Conservation (phyloP, 441 rosid genomes). For the Jatropha multifida region DNA sequence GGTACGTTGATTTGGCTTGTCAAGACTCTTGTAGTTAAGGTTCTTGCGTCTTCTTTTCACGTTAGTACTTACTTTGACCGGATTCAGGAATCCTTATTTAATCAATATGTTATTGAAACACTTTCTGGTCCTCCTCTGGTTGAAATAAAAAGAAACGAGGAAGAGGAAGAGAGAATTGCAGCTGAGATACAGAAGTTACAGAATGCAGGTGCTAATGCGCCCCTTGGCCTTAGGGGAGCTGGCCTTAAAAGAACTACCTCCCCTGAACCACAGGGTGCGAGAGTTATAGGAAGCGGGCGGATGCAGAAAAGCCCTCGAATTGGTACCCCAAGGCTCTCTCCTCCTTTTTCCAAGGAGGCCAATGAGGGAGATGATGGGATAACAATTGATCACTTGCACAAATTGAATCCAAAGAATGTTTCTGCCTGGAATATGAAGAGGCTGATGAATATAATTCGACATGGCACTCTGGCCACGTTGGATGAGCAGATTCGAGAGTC, state of each 20-base stretch:
- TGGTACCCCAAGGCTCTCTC: slow-evolving; percentile 42
- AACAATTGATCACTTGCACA: slow-evolving; percentile 49
- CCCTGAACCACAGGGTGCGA: slow-evolving; percentile 22
- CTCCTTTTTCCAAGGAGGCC: slow-evolving; percentile 27
- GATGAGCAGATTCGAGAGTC: slow-evolving; percentile 65
- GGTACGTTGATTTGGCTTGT: slow-evolving; percentile 62
- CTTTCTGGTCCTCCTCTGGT: slow-evolving; percentile 63
- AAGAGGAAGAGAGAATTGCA: slow-evolving; percentile 43
- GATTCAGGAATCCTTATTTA: slow-evolving; percentile 67
- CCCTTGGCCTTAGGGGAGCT: slow-evolving; percentile 35
- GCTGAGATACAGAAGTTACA: slow-evolving; percentile 51
- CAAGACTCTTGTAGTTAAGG: slow-evolving; percentile 68
- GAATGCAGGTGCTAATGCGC: slow-evolving; percentile 53
- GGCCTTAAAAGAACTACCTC: slow-evolving; percentile 33
- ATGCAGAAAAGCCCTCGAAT: slow-evolving; percentile 51
- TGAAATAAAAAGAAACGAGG: slow-evolving; percentile 45
- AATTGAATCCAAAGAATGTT: slow-evolving; percentile 45
- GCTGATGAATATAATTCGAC: slow-evolving; percentile 41
- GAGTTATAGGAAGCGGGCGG: slow-evolving; percentile 51
- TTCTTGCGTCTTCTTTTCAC: slow-evolving; percentile 74
- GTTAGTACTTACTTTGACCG: slow-evolving; percentile 72
- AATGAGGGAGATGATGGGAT: slow-evolving; percentile 42
- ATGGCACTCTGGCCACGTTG: slow-evolving; percentile 41
- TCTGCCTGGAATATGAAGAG: slow-evolving; percentile 66
- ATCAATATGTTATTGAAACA: slow-evolving; percentile 65